phyloP scores from a whole-genome alignment of 768 basidiomycete genomes.

The Lactarius quietus region DNA sequence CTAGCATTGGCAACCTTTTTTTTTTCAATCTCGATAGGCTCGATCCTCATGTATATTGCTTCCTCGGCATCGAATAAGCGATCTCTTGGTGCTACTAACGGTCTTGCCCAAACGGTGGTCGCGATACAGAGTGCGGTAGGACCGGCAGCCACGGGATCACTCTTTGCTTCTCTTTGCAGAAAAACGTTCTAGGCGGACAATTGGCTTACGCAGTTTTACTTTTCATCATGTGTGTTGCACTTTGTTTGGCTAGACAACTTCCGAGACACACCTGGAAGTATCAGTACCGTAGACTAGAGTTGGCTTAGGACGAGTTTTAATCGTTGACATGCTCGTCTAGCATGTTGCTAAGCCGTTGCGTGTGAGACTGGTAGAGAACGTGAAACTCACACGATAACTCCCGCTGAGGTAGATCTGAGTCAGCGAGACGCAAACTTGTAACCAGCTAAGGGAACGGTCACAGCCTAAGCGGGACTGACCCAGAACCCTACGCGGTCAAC shows the following conservation, averaged over 20 bases:
- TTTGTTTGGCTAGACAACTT: not conserved
- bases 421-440: too few species aligned
- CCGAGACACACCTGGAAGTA: not conserved
- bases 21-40: not conserved
- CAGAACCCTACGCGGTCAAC: too few species aligned
- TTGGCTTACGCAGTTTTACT: slow-evolving; percentile 36
- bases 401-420: too few species aligned
- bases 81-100: slow-evolving; percentile 39
- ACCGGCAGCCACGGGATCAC: slow-evolving; percentile 29
- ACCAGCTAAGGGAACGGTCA: too few species aligned
- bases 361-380: too few species aligned
- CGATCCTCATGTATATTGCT: slow-evolving; percentile 35
- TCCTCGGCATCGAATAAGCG: slow-evolving; percentile 31
- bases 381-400: too few species aligned
- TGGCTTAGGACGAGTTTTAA: too few species aligned
- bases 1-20: too few species aligned
- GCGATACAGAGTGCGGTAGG: slow-evolving; percentile 47
- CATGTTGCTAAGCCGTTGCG: too few species aligned
- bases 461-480: too few species aligned
- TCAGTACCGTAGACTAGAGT: too few species aligned
- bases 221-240: not conserved
- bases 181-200: slow-evolving; percentile 44
- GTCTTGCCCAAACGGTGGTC: slow-evolving; percentile 42
- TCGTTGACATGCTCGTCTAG: too few species aligned
- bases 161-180: slow-evolving; percentile 53